These are phyloP conservation scores for Diplodia scrobiculata DNA, from an alignment of 2,329 filamentous ascomycete genomes.

Conservation along the genomic window DNA sequence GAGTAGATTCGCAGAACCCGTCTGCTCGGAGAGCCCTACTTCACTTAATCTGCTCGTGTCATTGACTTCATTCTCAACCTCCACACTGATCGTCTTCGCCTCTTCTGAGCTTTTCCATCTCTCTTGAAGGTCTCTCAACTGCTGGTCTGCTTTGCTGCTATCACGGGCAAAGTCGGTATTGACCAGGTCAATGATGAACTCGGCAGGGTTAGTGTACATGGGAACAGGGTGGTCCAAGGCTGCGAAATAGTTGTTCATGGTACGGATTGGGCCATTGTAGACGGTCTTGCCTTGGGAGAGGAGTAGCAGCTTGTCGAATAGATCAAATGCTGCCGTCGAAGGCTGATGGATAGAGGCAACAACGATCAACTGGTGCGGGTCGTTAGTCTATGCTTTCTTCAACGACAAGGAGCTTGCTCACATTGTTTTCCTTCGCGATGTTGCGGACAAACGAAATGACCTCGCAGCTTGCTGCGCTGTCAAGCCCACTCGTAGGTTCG, in stretches of 20 bases:
- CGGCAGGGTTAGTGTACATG: constrained; percentile 73
- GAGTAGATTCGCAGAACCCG: constrained; percentile 48
- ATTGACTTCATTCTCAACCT: constrained; percentile 39
- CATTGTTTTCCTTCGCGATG: constrained; percentile 67
- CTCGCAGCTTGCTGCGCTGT: constrained; percentile 74
- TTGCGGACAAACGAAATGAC: constrained; percentile 72
- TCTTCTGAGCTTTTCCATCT: constrained; percentile 58
- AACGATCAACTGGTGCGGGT: constrained; percentile 64
- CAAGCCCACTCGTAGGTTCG: constrained; percentile 80
- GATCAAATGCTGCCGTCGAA: constrained; percentile 73
- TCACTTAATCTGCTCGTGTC: neutral
- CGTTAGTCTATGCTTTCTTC: neutral
- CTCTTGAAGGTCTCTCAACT: constrained; percentile 57
- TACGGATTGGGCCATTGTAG: constrained; percentile 68
- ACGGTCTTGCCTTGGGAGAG: constrained; percentile 70
- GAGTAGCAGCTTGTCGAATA: constrained; percentile 78
- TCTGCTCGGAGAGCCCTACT: neutral
- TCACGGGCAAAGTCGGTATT: constrained; percentile 68
- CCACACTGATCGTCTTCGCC: constrained; percentile 35
- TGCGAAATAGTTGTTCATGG: constrained; percentile 65
- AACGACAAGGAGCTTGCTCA: constrained; percentile 41
- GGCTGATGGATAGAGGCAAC: constrained; percentile 86
- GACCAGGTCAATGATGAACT: constrained; percentile 75
- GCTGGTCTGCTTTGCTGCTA: constrained; percentile 48
- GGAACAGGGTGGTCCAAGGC: constrained; percentile 65